A percentile compares a stretch with the other conserved stretches of the same genome.
phyloP scores from a whole-genome alignment of 106 monocot species.

The Vanilla planifolia region DNA sequence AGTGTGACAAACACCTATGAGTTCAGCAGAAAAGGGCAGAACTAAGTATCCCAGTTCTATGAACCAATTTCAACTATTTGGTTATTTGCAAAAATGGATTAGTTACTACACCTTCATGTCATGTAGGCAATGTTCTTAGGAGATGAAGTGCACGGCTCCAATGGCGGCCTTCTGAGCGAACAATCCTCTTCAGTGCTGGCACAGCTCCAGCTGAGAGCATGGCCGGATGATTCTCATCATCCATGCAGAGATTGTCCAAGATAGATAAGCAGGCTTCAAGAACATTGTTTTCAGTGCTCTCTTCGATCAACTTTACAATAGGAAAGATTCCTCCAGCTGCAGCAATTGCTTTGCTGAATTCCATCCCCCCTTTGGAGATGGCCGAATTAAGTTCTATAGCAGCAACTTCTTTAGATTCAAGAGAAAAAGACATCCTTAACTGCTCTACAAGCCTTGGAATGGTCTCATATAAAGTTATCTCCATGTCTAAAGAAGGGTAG shows the following conservation, averaged over 20 bases:
- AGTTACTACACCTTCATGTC: too few relatives aligned
- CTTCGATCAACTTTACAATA: conserved; percentile 52
- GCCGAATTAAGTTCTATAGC: conserved; percentile 41
- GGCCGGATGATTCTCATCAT: conserved; percentile 69
- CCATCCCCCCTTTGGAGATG: conserved; percentile 43
- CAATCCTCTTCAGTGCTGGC: conserved; percentile 51
- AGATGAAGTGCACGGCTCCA: conserved; percentile 56
- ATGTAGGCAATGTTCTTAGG: conserved; percentile 57
- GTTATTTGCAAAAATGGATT: too few relatives aligned
- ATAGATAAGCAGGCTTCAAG: conserved; percentile 56
- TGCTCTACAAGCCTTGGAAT: conserved; percentile 73
- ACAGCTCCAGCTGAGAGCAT: conserved; percentile 68
- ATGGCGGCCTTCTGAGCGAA: conserved; percentile 46
- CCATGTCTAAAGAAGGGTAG: conserved; percentile 30
- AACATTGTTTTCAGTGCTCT: conserved; percentile 24
- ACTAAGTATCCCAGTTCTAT: too few relatives aligned
- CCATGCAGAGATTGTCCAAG: conserved; percentile 68
- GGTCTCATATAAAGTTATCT: conserved; percentile 57
- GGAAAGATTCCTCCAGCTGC: conserved; percentile 57
- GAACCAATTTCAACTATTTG: too few relatives aligned
- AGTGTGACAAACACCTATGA: too few relatives aligned
- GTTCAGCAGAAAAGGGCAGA: too few relatives aligned
- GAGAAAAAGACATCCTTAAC: conserved; percentile 33
- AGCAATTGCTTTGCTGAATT: conserved; percentile 48
- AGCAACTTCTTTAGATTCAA: conserved; percentile 37